A percentile compares a stretch with the other conserved stretches of the same genome.
Conservation (phyloP, 208 protist species). For the Leishmania amazonensis region DNA sequence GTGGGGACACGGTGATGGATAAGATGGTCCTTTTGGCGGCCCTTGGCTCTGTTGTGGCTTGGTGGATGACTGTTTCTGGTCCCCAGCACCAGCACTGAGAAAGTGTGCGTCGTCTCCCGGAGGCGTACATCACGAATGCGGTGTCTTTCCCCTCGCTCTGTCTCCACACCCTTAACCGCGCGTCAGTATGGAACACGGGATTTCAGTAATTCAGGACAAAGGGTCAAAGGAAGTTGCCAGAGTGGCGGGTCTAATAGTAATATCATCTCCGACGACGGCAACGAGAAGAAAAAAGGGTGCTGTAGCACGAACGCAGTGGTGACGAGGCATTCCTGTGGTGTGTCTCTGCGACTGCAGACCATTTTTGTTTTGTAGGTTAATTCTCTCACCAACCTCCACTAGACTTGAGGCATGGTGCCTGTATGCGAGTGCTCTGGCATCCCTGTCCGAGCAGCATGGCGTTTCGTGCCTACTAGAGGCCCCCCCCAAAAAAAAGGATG, state of each 20-base stretch:
- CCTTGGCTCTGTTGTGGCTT: constrained; percentile 42
- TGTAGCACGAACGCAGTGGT: background rate
- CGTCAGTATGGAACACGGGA: background rate
- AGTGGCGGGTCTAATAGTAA: constrained; percentile 1
- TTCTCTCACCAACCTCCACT: background rate
- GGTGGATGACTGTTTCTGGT: constrained; percentile 65
- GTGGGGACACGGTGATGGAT: constrained; percentile 72
- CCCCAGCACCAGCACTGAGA: constrained; percentile 72
- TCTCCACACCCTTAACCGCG: background rate
- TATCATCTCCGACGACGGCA: background rate
- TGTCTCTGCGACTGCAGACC: background rate
- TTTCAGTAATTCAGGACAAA: background rate
- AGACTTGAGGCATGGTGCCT: background rate
- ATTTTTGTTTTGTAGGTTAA: too few relatives aligned
- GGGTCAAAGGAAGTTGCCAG: background rate
- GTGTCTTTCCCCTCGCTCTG: background rate
- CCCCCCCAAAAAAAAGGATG: background rate
- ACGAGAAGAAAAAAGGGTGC: background rate
- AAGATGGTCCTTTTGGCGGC: constrained; percentile 57
- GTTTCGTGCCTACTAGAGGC: background rate
- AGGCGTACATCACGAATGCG: background rate
- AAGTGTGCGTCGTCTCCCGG: background rate
- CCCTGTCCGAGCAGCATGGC: background rate
- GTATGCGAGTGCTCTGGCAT: background rate
- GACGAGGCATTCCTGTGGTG: background rate